Evolutionary conservation across 2,329 filamentous ascomycete genomes (phyloP), one percentile per base, ranked within the genome.

Genomic region (Cladosporium sp.): DNA sequence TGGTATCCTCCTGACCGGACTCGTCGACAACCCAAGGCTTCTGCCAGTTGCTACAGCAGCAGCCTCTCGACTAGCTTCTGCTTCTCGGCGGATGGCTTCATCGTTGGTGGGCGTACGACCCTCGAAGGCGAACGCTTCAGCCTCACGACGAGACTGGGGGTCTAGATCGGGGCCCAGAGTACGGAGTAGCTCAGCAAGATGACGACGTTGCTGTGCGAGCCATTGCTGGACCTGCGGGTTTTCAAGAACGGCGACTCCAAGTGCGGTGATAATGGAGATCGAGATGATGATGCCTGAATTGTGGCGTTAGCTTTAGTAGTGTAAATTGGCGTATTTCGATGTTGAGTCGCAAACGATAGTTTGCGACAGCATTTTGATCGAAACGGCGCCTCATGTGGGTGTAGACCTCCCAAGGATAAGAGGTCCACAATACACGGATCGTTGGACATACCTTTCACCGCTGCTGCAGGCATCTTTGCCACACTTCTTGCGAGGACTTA

Each of bases 161-260:
- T 86, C 82, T 44, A 88, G 81, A 61, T 88, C 86, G 73, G 89
- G 85, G 58, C 86, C 86, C 12, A 88, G 80, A 44, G 81, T 83
- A 71, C 88, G 83, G 35, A 89, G 75, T 16, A 86, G 83, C 66
- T 86, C 75, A 23, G 85, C 85, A 67, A 89, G 83, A 75, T 86
- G 88, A 65, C 85, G 85, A 55, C 87, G 84, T 64, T 85, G 86
- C 65, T 84, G 81, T 65, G 86, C 82, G 62, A 89, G 77, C 87
- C 87, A 89, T 82, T 83, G 80, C 75, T 85, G 81, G 66, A 89
- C 81, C 72, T 88, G 84, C 0, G 87, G 87, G 49, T 84, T 88
- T 74, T 89, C 85, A 75, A 88, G 88, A 55, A 88, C 83, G 62
- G 87, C 87, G 60, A 88, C 82, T 14, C 86, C 84, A 21, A 87